Conservation (phyloP, 1,284 basidiomycete species). For the Ustilago curta region DNA sequence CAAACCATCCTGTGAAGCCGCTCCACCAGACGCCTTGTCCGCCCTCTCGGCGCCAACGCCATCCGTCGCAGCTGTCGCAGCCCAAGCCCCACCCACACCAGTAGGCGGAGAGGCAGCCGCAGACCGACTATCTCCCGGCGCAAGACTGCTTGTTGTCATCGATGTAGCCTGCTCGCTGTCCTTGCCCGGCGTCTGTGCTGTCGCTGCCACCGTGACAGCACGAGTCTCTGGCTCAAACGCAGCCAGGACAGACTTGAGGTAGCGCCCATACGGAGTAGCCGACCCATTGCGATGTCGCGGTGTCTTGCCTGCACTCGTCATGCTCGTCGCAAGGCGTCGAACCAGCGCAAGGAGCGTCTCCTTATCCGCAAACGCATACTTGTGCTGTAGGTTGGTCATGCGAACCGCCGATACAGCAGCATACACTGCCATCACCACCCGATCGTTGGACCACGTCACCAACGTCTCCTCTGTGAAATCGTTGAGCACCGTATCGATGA, state of each 20-base stretch:
- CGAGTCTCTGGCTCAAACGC: constrained; percentile 41
- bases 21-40: not conserved
- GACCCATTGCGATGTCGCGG: constrained; percentile 60
- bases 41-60: not conserved
- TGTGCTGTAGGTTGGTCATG: constrained; percentile 55
- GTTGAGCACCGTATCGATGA: constrained; percentile 59
- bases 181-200: constrained; percentile 40
- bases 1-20: constrained; percentile 9
- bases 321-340: constrained; percentile 38
- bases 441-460: constrained; percentile 56
- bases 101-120: constrained; percentile 32
- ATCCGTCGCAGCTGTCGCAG: not conserved
- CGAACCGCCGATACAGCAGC: constrained; percentile 59
- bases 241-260: constrained; percentile 54
- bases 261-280: constrained; percentile 56
- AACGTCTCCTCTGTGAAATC: constrained; percentile 49
- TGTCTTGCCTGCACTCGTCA: constrained; percentile 58
- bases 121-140: constrained; percentile 45
- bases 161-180: constrained; percentile 44
- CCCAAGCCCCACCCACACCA: not conserved
- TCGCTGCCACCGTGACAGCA: constrained; percentile 1
- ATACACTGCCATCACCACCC: constrained; percentile 60
- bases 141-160: constrained; percentile 43
- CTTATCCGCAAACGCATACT: constrained; percentile 52
- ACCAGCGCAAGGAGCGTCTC: constrained; percentile 49